Base-by-base conservation (phyloP, 2,329 filamentous ascomycete species). In the Epichloe amarillans region DNA sequence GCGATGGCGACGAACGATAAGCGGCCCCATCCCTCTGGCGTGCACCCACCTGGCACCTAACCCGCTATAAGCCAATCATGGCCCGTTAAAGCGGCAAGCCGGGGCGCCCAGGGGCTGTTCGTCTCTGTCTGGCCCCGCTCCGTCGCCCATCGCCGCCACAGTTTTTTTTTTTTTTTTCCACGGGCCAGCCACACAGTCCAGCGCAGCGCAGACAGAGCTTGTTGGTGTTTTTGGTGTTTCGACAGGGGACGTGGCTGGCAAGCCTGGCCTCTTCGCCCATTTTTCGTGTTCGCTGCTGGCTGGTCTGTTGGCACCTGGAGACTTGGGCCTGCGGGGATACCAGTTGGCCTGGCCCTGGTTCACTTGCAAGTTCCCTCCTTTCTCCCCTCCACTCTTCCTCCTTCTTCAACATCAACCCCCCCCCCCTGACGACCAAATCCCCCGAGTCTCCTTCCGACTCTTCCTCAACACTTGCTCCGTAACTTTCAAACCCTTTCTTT, bases 21-120 rank as follows among this genome's bases (percentile, higher is more conserved):
- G 21, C 15, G 40, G 45, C 48, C 17, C 39, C 51, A 26, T 47
- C 26, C 15, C n/a, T 46, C 41, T 49, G 49, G 42, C 49, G 46
- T 43, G 46, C n/a, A 36, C 41, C 36, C n/a, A 36, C 41, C 36
- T 21, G 62, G 19, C 21, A 23, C 1, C 4, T 23, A 23, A 58
- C 62, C 60, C 60, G 55, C 54, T 60, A 58, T 60, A 54, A 65
- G 53, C 65, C 64, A 67, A 67, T 66, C 63, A 65, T 15, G 36
- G 11, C 11, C 14, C 17, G 52, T 62, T 57, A 62, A 60, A 64
- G 63, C 62, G 58, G 62, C 62, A 55, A 60, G 57, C 56, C 44
- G 23, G 46, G 46, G 17, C 37, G 49, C n/a, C 40, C 21, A 46
- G 35, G 36, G n/a, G 57, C 57, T 62, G 59, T 59, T 58, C 57